Evolutionary conservation across 176 grass and related monocot genomes (phyloP).

Genomic region (Alloteropsis semialata): DNA sequence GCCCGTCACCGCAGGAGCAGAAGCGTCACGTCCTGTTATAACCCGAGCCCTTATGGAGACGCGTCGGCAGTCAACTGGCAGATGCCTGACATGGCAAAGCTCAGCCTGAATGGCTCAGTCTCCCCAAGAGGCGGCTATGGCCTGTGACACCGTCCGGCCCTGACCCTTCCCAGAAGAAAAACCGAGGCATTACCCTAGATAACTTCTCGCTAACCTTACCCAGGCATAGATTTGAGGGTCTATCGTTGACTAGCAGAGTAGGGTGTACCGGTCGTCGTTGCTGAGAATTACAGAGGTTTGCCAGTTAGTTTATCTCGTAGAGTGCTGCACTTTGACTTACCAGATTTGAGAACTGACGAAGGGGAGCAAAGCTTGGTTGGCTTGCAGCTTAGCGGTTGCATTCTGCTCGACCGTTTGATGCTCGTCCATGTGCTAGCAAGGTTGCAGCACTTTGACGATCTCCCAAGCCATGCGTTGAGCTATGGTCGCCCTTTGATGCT

Average conservation of each 20-base stretch:
- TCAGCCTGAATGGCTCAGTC: slow-evolving; percentile 49
- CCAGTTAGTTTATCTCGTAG: slow-evolving; percentile 23
- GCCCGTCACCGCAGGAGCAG: slow-evolving; percentile 73
- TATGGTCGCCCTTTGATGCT: background rate
- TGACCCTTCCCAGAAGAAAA: background rate
- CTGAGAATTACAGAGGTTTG: slow-evolving; percentile 15
- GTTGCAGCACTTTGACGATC: background rate
- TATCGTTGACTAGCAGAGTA: slow-evolving; percentile 22
- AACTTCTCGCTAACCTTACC: slow-evolving; percentile 49
- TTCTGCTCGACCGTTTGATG: background rate
- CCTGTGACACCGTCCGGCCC: slow-evolving; percentile 3
- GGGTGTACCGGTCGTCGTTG: background rate
- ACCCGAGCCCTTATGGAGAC: slow-evolving; percentile 28
- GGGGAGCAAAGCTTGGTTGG: slow-evolving; percentile 7
- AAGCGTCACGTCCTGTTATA: slow-evolving; percentile 63
- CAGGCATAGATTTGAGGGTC: slow-evolving; percentile 38
- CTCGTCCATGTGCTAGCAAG: background rate
- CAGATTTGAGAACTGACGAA: slow-evolving; percentile 20
- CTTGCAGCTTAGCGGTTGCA: slow-evolving; percentile 7
- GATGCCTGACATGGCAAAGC: slow-evolving; percentile 72
- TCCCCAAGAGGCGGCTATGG: slow-evolving; percentile 40
- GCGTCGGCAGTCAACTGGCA: slow-evolving; percentile 53
- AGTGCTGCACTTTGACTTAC: slow-evolving; percentile 23
- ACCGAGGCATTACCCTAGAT: slow-evolving; percentile 10
- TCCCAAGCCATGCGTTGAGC: background rate